A percentile compares a stretch with the other conserved stretches of the same genome.
Conservation (phyloP, 2,329 filamentous ascomycete species). For the Drechmeria coniospora region DNA sequence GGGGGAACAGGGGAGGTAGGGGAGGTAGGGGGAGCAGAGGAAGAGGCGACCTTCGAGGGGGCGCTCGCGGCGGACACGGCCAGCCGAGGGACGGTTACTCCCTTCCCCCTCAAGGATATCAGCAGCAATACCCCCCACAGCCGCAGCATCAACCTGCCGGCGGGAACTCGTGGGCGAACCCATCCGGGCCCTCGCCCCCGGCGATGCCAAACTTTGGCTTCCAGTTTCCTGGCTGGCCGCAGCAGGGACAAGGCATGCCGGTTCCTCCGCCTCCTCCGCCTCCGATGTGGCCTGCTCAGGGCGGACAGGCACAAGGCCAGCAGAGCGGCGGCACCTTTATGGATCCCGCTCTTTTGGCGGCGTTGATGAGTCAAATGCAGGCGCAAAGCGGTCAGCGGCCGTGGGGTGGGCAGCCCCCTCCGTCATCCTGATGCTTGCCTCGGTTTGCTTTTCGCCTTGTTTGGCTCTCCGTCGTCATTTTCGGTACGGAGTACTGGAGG, state of each 20-base stretch:
- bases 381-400: conserved; percentile 15
- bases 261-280: conserved; percentile 26
- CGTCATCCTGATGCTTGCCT: no score
- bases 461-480: no score
- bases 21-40: conserved; percentile 28
- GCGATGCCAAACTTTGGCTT: conserved; percentile 23
- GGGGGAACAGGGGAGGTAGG: conserved; percentile 25
- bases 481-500: no score
- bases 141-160: conserved; percentile 4
- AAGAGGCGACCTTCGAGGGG: conserved; percentile 24
- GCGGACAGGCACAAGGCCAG: conserved; percentile 16
- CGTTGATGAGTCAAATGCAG: conserved; percentile 29
- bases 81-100: conserved; percentile 25
- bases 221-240: conserved; percentile 28
- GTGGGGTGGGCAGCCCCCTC: conserved; percentile 14
- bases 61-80: conserved; percentile 18
- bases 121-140: conserved; percentile 18
- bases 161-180: conserved; percentile 4
- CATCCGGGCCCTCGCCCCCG: conserved; percentile 6
- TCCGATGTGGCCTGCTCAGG: conserved; percentile 12
- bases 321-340: conserved; percentile 28
- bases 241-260: conserved; percentile 14
- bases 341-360: conserved; percentile 42
- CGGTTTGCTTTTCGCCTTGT: no score
- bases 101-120: conserved; percentile 18